phyloP scores from a whole-genome alignment of 257 asterid species.

The Solanum infundibuliforme region DNA sequence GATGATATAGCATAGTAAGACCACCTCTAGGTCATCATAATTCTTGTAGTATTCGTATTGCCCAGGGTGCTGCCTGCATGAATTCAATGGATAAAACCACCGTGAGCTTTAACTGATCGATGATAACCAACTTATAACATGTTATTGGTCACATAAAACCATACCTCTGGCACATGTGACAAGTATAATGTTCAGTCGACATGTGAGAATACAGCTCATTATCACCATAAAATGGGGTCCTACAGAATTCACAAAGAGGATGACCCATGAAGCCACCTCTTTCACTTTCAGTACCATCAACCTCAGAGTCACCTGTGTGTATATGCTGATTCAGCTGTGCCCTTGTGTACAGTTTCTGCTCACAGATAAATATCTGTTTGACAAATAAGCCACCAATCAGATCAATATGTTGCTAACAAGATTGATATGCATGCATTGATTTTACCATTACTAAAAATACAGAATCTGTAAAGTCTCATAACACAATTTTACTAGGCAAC shows the following conservation, averaged over 20 bases:
- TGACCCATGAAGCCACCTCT: conserved; percentile 96
- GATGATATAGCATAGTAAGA: not conserved
- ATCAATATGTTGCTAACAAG: not conserved
- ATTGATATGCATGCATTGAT: not conserved
- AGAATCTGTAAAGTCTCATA: not conserved
- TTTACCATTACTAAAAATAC: not conserved
- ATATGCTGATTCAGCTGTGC: conserved; percentile 76
- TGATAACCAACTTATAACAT: not conserved
- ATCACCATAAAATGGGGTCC: conserved; percentile 85
- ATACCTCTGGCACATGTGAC: conserved; percentile 94
- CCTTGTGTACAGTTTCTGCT: conserved; percentile 83
- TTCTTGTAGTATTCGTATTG: conserved; percentile 82
- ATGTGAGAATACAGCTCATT: conserved; percentile 81
- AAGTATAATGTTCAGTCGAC: conserved; percentile 94
- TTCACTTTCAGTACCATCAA: conserved; percentile 97
- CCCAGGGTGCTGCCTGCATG: conserved; percentile 92
- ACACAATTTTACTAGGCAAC: not conserved
- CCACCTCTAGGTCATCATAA: conserved; percentile 89
- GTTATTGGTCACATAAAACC: not conserved
- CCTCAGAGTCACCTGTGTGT: conserved; percentile 83
- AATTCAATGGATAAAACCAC: not conserved
- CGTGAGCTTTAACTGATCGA: not conserved
- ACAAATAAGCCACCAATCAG: conserved; percentile 10
- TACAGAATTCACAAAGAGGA: conserved; percentile 86
- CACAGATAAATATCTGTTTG: conserved; percentile 79